Percentiles rank a stretch among this genome's conserved stretches.
Evolutionary conservation across 2,329 filamentous ascomycete species (phyloP).

Genomic region (Tolypocladium endophyticum): DNA sequence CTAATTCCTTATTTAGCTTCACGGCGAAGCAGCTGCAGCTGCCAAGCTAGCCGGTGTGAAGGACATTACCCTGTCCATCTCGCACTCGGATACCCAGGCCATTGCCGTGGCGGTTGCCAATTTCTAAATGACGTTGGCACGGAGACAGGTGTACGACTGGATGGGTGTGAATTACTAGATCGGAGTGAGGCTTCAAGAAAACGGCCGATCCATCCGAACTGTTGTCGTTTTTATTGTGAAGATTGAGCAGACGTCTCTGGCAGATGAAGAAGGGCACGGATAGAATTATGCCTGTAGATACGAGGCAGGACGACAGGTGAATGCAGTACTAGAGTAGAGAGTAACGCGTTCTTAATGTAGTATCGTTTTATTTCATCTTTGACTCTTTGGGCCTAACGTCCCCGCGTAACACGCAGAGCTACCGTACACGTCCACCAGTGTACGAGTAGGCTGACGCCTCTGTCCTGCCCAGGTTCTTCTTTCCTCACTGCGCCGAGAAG

Average conservation of each 20-base stretch:
- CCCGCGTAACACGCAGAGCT: not conserved
- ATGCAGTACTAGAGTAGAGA: not conserved
- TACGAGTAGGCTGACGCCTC: not conserved
- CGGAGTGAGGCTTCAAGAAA: not conserved
- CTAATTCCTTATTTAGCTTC: constrained; percentile 53
- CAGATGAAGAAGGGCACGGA: not conserved
- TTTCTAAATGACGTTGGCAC: constrained; percentile 39
- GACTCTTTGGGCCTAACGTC: not conserved
- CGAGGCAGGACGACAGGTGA: not conserved
- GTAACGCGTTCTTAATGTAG: constrained; percentile 2
- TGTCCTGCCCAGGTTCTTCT: not conserved
- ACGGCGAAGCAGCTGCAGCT: constrained; percentile 71
- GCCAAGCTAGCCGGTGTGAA: constrained; percentile 84
- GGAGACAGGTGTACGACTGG: constrained; percentile 6
- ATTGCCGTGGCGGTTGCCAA: constrained; percentile 86
- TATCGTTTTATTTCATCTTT: not conserved
- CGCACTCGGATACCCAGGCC: constrained; percentile 87
- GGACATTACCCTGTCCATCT: constrained; percentile 85
- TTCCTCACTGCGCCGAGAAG: not conserved
- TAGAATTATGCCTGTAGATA: not conserved
- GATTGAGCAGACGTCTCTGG: not conserved
- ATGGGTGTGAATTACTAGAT: not conserved
- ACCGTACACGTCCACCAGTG: not conserved
- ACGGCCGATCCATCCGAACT: not conserved
- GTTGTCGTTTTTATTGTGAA: not conserved